Conservation (phyloP, 2,329 filamentous ascomycete genomes). For the Stagonosporopsis cucurbitacearum region DNA sequence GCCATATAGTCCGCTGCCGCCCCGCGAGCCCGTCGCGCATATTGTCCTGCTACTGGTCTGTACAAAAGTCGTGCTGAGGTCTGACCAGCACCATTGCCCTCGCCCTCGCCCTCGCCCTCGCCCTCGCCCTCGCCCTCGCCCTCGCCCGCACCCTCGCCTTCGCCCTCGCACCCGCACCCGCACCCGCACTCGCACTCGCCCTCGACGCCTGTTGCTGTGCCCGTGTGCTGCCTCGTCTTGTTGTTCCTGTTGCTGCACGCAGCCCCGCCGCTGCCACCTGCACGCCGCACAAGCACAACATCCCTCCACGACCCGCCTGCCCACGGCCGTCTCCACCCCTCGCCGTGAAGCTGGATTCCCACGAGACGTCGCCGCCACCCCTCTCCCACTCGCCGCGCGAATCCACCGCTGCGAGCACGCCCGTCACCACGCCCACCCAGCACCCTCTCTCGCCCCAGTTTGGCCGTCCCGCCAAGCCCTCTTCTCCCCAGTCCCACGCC, state of each 20-base stretch:
- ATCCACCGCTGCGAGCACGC: conserved; percentile 60
- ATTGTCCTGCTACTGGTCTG: conserved; percentile 1
- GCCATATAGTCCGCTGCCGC: conserved; percentile 32
- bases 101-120: too few species aligned
- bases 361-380: conserved; percentile 58
- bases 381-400: conserved; percentile 60
- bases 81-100: neutral
- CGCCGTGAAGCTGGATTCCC: conserved; percentile 62
- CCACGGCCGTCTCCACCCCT: conserved; percentile 10
- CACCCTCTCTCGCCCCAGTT: conserved; percentile 51
- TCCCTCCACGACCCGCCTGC: neutral
- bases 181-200: too few species aligned
- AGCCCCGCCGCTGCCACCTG: conserved; percentile 15
- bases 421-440: conserved; percentile 51
- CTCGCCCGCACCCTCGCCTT: too few species aligned
- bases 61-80: too few species aligned
- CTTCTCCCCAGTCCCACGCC: conserved; percentile 46
- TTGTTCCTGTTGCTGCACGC: neutral
- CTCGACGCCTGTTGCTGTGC: too few species aligned
- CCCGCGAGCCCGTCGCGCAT: conserved; percentile 17
- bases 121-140: too few species aligned
- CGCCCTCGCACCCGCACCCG: too few species aligned
- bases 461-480: conserved; percentile 52
- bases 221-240: too few species aligned
- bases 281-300: conserved; percentile 5